A percentile compares a stretch with the other conserved stretches of the same genome.
Conservation (phyloP, 371 early-diverging fungal genomes). For the Entomophthora muscae region DNA sequence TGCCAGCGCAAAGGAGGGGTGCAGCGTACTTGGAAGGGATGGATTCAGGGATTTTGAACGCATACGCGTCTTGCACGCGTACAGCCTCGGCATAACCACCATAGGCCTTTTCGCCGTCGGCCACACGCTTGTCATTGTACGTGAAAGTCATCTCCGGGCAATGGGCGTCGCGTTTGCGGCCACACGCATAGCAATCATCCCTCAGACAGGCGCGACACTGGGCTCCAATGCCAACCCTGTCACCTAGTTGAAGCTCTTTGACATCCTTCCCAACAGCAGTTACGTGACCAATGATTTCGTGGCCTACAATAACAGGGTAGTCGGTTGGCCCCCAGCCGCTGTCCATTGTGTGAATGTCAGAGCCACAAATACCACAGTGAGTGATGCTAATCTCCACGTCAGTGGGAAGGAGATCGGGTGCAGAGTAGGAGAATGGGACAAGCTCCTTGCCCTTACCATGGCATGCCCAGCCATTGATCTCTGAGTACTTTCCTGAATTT, state of each 20-base stretch:
- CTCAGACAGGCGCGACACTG: slow-evolving; percentile 26
- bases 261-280: slow-evolving; percentile 34
- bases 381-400: slow-evolving; percentile 28
- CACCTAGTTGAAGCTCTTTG: slow-evolving; percentile 34
- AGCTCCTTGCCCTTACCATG: slow-evolving; percentile 16
- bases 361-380: slow-evolving; percentile 42
- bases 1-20: slow-evolving; percentile 47
- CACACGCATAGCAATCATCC: slow-evolving; percentile 35
- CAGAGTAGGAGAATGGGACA: slow-evolving; percentile 20
- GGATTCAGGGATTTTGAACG: slow-evolving; percentile 29
- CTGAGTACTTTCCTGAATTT: too few relatives aligned
- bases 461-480: slow-evolving; percentile 21
- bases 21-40: slow-evolving; percentile 21
- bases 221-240: slow-evolving; percentile 56
- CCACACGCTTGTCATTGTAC: slow-evolving; percentile 12
- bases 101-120: slow-evolving; percentile 14
- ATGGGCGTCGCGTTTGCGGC: slow-evolving; percentile 49
- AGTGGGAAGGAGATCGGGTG: slow-evolving; percentile 19
- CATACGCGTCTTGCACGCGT: slow-evolving; percentile 24
- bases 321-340: slow-evolving; percentile 30
- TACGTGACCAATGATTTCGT: slow-evolving; percentile 54
- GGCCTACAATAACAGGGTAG: slow-evolving; percentile 35
- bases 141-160: slow-evolving; percentile 24
- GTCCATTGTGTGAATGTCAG: slow-evolving; percentile 40
- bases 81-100: slow-evolving; percentile 26